Evolutionary conservation across 495 filamentous ascomycete genomes (phyloP).

Genomic region (Penicillium malachiteum): DNA sequence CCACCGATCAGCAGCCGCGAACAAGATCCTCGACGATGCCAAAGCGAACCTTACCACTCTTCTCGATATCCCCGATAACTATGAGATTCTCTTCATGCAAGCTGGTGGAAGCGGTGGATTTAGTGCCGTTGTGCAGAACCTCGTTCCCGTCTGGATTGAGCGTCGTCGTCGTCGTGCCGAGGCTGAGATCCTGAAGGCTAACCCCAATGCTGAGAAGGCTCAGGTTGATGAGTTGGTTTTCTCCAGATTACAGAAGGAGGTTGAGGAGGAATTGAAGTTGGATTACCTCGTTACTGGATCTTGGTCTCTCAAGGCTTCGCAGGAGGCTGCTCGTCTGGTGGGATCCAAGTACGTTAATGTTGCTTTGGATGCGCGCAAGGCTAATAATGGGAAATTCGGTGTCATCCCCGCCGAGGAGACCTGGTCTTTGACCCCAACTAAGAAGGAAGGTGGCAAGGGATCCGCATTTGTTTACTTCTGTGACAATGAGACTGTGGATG

Average conservation of each 20-base stretch:
- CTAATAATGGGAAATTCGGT: conserved; percentile 83
- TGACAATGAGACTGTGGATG: conserved; percentile 83
- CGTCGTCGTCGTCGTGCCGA: conserved; percentile 44
- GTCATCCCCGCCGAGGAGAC: conserved; percentile 70
- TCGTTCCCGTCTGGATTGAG: conserved; percentile 79
- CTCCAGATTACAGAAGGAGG: conserved; percentile 58
- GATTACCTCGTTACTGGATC: conserved; percentile 89
- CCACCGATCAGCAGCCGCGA: conserved; percentile 79
- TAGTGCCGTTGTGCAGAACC: conserved; percentile 75
- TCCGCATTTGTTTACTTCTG: conserved; percentile 87
- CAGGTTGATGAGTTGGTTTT: conserved; percentile 52
- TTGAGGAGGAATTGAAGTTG: conserved; percentile 66
- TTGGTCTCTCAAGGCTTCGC: conserved; percentile 91
- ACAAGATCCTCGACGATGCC: conserved; percentile 62
- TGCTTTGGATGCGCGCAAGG: conserved; percentile 65
- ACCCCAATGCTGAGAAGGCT: conserved; percentile 30
- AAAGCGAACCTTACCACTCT: conserved; percentile 65
- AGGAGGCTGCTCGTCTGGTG: conserved; percentile 75
- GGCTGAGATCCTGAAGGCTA: conserved; percentile 35
- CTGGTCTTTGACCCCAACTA: conserved; percentile 73
- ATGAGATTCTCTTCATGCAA: conserved; percentile 81
- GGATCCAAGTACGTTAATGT: conserved; percentile 79
- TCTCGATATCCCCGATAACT: conserved; percentile 71
- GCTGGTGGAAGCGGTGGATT: conserved; percentile 81
- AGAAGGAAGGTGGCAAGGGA: conserved; percentile 44